These are phyloP conservation scores for Pseudozyma sp. DNA, from an alignment of 1,284 basidiomycete species.

Conservation along the genomic window DNA sequence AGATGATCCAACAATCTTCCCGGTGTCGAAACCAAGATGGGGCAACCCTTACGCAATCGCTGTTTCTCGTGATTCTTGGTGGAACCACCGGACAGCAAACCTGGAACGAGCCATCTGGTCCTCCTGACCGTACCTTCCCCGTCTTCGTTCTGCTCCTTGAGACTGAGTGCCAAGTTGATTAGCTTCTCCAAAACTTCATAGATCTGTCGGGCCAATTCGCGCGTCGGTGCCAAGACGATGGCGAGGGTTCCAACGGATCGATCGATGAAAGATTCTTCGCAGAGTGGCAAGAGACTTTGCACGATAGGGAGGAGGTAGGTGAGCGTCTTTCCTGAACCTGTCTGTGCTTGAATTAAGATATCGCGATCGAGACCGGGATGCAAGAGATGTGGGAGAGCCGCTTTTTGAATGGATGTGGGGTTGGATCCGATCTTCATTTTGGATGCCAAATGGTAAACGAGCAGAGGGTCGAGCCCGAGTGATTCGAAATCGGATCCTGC, in stretches of 20 bases:
- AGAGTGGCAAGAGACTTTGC: constrained; percentile 90
- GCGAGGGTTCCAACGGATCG: constrained; percentile 88
- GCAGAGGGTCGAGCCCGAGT: constrained; percentile 82
- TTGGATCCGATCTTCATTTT: constrained; percentile 83
- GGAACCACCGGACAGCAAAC: constrained; percentile 82
- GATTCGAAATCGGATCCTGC: constrained; percentile 70
- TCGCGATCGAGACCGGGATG: constrained; percentile 74
- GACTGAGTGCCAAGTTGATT: constrained; percentile 76
- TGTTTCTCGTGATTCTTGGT: constrained; percentile 81
- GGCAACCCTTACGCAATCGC: constrained; percentile 78
- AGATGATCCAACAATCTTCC: constrained; percentile 81
- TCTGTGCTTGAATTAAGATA: constrained; percentile 95
- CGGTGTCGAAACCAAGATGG: constrained; percentile 79
- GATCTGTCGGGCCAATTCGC: constrained; percentile 95
- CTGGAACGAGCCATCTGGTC: constrained; percentile 89
- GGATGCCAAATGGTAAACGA: constrained; percentile 80
- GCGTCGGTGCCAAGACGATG: constrained; percentile 92
- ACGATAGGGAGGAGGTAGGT: constrained; percentile 95
- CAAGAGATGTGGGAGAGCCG: constrained; percentile 81
- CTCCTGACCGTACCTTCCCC: constrained; percentile 71
- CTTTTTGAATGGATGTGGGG: constrained; percentile 91
- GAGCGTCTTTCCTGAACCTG: constrained; percentile 96
- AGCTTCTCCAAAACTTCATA: constrained; percentile 77
- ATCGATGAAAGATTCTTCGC: constrained; percentile 77
- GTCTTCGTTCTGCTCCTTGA: constrained; percentile 71